Base-by-base conservation (phyloP, 1,284 basidiomycete genomes). In the Fistulinella staudtii region DNA sequence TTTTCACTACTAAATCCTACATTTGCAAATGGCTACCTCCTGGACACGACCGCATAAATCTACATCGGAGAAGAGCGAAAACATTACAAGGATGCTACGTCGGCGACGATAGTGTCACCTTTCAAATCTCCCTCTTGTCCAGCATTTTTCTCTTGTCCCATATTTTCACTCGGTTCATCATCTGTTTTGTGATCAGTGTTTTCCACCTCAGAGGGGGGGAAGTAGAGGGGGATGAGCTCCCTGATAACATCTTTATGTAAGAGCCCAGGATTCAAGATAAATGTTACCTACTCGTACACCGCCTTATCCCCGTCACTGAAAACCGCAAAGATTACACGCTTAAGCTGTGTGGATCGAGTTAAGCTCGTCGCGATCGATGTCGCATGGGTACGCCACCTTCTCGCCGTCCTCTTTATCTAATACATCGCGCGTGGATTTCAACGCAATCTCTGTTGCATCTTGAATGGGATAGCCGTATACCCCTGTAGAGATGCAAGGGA, bases 401-500 rank as follows among this genome's bases (percentile, higher is more conserved):
- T 65, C 61, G 13, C 75, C 80, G 8, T 74, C 67, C 2, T 73
- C 67, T 3, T 73, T 69, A 20, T 87, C 83, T 30, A 82, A 63
- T 49, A 82, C 81, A 29, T 70, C 62, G 38, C 86, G 71, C 11
- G 76, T 76, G 21, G 75, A 71, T 22, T 74, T 67, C 41, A 91
- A 63, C 1, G 89, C 89, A 36, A 90, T 73, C 21, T 75, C 72
- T 0, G 88, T 82, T 0, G 89, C 89, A 50, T 79, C 79, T 36
- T 67, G 63, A 30, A 89, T 77, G 1, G 89, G 89, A 63, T 89
- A 92, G 0, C 82, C 77, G 51, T 89, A 92, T 21, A 89, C 68
- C 0, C 89, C 89, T 0, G 89, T 90, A 5, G 86, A 89, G 44
- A 92, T 79, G 1, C 80, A 85, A 9, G 84, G 83, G 52, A 92